Evolutionary conservation across 179 eudicot genomes (phyloP).

Genomic region (Spinacia oleracea): DNA sequence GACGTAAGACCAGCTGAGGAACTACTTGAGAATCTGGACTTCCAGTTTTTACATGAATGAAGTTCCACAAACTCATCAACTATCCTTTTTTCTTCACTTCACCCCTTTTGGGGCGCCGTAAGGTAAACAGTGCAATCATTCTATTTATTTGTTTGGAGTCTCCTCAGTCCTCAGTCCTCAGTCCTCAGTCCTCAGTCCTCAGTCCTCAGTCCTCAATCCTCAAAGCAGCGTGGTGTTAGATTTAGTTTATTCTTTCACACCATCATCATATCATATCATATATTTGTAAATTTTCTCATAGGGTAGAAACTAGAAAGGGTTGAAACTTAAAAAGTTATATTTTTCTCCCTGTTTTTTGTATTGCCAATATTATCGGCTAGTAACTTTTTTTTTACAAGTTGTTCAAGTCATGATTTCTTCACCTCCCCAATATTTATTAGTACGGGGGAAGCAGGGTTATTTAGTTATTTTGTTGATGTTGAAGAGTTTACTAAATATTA

Average conservation of each 20-base stretch:
- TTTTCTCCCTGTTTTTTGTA: slow-evolving; percentile 17
- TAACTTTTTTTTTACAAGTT: slow-evolving; percentile 13
- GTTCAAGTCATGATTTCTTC: slow-evolving; percentile 25
- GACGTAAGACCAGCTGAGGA: slow-evolving; percentile 66
- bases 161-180: too few relatives aligned
- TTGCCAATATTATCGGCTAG: slow-evolving; percentile 2
- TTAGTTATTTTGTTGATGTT: slow-evolving; percentile 8
- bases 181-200: too few relatives aligned
- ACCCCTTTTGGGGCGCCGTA: slow-evolving; percentile 20
- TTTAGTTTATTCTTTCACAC: slow-evolving; percentile 31
- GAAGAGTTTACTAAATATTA: slow-evolving; percentile 7
- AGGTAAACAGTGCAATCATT: slow-evolving; percentile 20
- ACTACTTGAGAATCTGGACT: slow-evolving; percentile 78
- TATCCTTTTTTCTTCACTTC: neutral
- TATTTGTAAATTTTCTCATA: slow-evolving; percentile 41
- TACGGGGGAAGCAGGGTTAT: slow-evolving; percentile 1
- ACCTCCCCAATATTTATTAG: slow-evolving; percentile 26
- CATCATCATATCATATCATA: too few relatives aligned
- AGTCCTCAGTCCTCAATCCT: too few relatives aligned
- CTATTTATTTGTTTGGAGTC: slow-evolving; percentile 32
- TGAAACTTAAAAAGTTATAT: slow-evolving; percentile 18
- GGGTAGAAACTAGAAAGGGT: slow-evolving; percentile 26
- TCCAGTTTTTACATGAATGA: slow-evolving; percentile 83
- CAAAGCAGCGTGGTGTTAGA: slow-evolving; percentile 36
- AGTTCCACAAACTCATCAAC: slow-evolving; percentile 32